Base-by-base conservation (phyloP, 768 basidiomycete genomes). In the Cyclocybe aegerita region DNA sequence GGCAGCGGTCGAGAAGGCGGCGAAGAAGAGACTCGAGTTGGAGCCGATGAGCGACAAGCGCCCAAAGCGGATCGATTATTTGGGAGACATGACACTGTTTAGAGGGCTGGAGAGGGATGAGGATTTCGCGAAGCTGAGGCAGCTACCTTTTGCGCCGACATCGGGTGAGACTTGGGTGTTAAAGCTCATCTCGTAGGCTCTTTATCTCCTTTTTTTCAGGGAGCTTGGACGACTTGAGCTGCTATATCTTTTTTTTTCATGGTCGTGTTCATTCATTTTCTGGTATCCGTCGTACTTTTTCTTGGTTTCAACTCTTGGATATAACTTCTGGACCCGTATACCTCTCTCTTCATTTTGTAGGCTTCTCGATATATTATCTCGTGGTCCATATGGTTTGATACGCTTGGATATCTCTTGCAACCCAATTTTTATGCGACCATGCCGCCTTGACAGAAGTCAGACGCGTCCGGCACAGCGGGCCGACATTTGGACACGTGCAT, bases 31-130 rank as follows among this genome's bases (percentile, higher is more conserved):
- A 49, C 48, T 65, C 5, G 75, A 76, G 4, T 53, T 44, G 4
- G 70, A 75, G 47, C 70, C 66, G 11, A 57, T 50, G n/a, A 49
- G 57, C 4, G 73, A 74, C 42, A 57, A 64, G 51, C 56, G 59
- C 44, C 52, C 80, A 42, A 81, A 75, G 64, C 66, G 87, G 55
- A 78, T 88, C 7, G 87, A 89, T 65, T 84, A 74, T 69, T 59
- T 89, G 6, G 87, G 85, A 4, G 79, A 80, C 34, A 61, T 57
- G 31, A 80, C 80, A 7, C 64, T 80, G 35, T 88, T 88, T 61
- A 78, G 71, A 51, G 87, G 87, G 1, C 59, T 89, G 54, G 80
- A 83, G 58, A 76, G 66, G 64, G 79, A 85, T 51, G 79, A 81
- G 9, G 80, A 79, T 6, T 83, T 76, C 59, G 72, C 70, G 49